Conservation (phyloP, 345 rosid species). For the Eutrema yunnanense region DNA sequence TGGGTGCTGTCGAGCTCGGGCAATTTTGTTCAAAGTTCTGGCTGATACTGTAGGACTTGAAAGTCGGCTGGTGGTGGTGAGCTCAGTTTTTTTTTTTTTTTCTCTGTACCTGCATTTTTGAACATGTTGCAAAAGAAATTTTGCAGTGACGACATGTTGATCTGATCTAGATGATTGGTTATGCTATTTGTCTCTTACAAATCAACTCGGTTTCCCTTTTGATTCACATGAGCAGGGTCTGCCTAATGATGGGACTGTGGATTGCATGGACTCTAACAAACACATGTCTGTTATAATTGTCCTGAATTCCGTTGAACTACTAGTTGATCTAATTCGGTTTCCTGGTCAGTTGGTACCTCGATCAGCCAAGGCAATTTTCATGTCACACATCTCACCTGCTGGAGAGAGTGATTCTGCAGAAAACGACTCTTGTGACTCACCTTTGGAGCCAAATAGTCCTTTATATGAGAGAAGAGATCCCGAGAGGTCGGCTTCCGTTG, state of each 20-base stretch:
- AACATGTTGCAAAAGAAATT: too few relatives aligned
- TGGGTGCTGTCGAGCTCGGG: constrained; percentile 87
- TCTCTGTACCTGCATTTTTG: background rate
- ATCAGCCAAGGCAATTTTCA: constrained; percentile 79
- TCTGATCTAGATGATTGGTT: too few relatives aligned
- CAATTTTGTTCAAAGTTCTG: constrained; percentile 87
- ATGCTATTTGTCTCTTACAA: background rate
- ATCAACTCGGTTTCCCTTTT: background rate
- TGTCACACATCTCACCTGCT: constrained; percentile 82
- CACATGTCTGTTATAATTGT: constrained; percentile 91
- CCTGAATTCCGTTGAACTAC: constrained; percentile 71
- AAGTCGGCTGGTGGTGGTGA: constrained; percentile 93
- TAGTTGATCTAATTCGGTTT: constrained; percentile 92
- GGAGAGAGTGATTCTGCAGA: constrained; percentile 99
- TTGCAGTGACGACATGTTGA: too few relatives aligned
- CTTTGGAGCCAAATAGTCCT: constrained; percentile 98
- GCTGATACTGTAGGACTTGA: constrained; percentile 95
- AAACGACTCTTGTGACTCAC: constrained; percentile 99
- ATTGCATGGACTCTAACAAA: constrained; percentile 69
- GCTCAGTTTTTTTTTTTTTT: constrained; percentile 17
- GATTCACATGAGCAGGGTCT: constrained; percentile 54
- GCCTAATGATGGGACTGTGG: constrained; percentile 85
- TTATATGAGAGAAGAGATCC: constrained; percentile 73
- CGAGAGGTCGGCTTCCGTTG: constrained; percentile 51
- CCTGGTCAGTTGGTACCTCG: constrained; percentile 90